Evolutionary conservation across 371 early-diverging fungal species (phyloP).

Genomic region (Rhizopus stolonifer): DNA sequence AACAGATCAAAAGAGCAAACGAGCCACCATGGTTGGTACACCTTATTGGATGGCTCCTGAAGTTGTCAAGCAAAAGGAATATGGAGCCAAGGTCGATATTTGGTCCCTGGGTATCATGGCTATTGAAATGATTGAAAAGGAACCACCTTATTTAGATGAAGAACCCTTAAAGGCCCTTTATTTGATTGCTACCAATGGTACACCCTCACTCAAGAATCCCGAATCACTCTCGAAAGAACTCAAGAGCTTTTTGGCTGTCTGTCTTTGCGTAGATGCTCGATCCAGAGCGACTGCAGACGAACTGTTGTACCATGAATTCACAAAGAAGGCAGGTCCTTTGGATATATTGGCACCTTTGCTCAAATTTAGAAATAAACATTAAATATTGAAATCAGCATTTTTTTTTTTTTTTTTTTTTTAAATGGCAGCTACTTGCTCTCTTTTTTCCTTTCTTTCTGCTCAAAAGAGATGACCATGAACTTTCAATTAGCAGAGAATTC

Average conservation of each 20-base stretch:
- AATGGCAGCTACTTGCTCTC: too few species aligned
- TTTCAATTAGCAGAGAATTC: conserved; percentile 27
- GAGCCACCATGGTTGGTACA: conserved; percentile 97
- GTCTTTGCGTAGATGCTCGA: conserved; percentile 86
- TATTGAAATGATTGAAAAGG: conserved; percentile 97
- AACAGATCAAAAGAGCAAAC: conserved; percentile 79
- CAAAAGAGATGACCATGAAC: not conserved
- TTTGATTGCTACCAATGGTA: conserved; percentile 95
- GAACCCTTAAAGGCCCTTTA: conserved; percentile 93
- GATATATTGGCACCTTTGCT: conserved; percentile 54
- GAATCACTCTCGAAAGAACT: conserved; percentile 76
- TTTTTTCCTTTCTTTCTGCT: not conserved
- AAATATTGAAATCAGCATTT: not conserved
- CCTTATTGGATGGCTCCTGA: conserved; percentile 95
- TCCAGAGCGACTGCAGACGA: conserved; percentile 85
- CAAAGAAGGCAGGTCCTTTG: conserved; percentile 60
- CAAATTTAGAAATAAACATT: conserved; percentile 42
- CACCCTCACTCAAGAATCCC: conserved; percentile 89
- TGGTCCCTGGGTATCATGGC: conserved; percentile 96
- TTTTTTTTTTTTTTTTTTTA: not conserved
- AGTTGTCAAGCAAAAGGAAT: conserved; percentile 87
- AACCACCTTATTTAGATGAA: conserved; percentile 96
- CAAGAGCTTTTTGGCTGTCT: conserved; percentile 84
- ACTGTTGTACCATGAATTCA: conserved; percentile 75
- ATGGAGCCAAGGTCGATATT: conserved; percentile 88